phyloP scores from a whole-genome alignment of 1,284 basidiomycete genomes.

The Ceratobasidium papillatum region DNA sequence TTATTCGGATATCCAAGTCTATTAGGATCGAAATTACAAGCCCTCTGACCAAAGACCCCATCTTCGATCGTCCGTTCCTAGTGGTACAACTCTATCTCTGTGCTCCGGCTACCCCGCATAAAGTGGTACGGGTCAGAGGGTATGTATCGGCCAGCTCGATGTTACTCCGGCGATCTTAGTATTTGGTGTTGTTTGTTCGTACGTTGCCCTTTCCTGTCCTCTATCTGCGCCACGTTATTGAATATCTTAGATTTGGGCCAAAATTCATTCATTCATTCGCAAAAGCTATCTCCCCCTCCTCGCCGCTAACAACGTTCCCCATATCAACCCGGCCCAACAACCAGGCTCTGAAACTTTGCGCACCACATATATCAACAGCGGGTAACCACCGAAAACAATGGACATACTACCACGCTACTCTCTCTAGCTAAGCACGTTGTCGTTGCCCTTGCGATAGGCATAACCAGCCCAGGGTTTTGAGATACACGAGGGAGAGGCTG shows the following conservation, averaged over 20 bases:
- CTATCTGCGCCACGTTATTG: background rate
- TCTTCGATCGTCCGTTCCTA: background rate
- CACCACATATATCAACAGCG: no score
- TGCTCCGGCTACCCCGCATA: slow-evolving; percentile 7
- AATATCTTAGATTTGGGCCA: no score
- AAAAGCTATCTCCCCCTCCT: no score
- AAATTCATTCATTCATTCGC: no score
- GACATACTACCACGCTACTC: background rate
- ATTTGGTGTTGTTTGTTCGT: background rate
- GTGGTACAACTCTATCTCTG: background rate
- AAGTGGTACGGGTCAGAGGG: background rate
- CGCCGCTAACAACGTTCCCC: no score
- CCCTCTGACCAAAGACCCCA: background rate
- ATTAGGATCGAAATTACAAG: background rate
- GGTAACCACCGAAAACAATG: background rate
- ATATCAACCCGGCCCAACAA: no score
- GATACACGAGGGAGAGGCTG: background rate
- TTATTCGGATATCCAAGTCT: background rate
- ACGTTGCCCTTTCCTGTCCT: background rate
- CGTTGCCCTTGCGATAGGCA: background rate
- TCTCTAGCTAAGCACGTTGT: background rate
- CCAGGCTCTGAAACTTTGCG: no score
- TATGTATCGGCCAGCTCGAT: background rate
- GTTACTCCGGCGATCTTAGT: no score
- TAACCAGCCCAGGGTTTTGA: background rate